Evolutionary conservation across 208 protist genomes (phyloP).

Genomic region (Trypanosoma congolense): DNA sequence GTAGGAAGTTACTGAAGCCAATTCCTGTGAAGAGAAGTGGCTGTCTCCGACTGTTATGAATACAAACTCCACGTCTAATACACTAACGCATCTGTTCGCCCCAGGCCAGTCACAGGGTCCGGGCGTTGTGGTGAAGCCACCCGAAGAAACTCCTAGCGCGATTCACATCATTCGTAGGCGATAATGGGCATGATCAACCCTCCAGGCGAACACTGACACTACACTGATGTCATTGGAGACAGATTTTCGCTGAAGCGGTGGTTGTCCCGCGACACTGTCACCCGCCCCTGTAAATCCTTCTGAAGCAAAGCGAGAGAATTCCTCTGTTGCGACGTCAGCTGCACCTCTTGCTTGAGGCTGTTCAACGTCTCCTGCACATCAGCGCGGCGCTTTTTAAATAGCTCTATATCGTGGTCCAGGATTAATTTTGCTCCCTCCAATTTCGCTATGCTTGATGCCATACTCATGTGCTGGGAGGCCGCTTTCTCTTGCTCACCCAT

Average conservation of each 20-base stretch:
- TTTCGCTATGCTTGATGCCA: slow-evolving; percentile 21
- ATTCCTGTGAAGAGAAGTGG: too few species aligned
- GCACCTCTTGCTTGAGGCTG: slow-evolving; percentile 11
- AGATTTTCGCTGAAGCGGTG: background rate
- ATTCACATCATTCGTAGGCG: too few species aligned
- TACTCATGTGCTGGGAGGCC: background rate
- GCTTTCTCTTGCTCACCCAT: slow-evolving; percentile 17
- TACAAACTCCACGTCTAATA: too few species aligned
- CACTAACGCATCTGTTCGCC: too few species aligned
- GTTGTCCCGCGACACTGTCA: slow-evolving; percentile 17
- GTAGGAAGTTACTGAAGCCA: too few species aligned
- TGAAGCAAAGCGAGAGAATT: slow-evolving; percentile 5
- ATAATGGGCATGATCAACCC: too few species aligned
- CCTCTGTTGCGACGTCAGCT: slow-evolving; percentile 5
- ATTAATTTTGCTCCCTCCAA: slow-evolving; percentile 21
- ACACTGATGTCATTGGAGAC: too few species aligned
- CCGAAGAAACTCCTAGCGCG: too few species aligned
- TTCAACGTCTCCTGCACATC: slow-evolving; percentile 9
- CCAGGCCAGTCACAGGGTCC: too few species aligned
- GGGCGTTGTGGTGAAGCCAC: too few species aligned
- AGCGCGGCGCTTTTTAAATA: slow-evolving; percentile 11
- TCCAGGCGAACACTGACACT: too few species aligned
- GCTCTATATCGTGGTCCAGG: slow-evolving; percentile 21
- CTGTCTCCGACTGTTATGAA: too few species aligned
- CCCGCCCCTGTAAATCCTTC: slow-evolving; percentile 17